Evolutionary conservation across 2,329 filamentous ascomycete genomes (phyloP), one percentile per base, ranked within the genome.

Genomic region (Rhinocladiella similis): DNA sequence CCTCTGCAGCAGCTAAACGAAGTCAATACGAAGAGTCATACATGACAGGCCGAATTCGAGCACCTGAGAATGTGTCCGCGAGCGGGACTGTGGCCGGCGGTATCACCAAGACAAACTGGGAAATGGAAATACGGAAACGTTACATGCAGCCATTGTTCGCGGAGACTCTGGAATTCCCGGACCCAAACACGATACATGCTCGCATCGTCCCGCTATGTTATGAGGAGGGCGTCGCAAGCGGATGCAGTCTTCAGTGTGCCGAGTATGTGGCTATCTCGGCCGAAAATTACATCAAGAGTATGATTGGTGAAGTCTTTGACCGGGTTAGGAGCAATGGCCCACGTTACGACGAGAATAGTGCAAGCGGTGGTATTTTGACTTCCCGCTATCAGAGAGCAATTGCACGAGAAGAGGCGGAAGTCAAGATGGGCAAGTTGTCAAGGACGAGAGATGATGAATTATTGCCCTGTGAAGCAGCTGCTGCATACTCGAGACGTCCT

Each of bases 401-500:
- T 10, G 83, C 85, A 53, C 78, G 80, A 46, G 92, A 97, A 70
- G 91, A 96, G 69, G 82, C 87, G 42, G 82, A 84, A 0, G 85
- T 83, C 22, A 81, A 85, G 39, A 80, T 84, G n/a, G 91, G 91
- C 3, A 89, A 92, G 65, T 71, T 95, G 1, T 77, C 82, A 16
- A 82, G 90, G 63, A 89, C 91, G 56, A 87, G 88, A 57, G 72
- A 74, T 18, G 87, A 83, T 47, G 91, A 91, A 1, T 73, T 96
- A 25, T 75, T 97, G 5, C 93, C 92, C 0, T 46, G 91, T 35
- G 91, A 97, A 72, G 84, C 89, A 2, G 91, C 89, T 68, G 87
- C 88, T 51, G 86, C 88, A 14, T 83, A 83, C 53, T 84, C 88
- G 65, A 80, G 91, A 38, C 83, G 85, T 5, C 84, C 89, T 1